phyloP scores from a whole-genome alignment of 2,329 filamentous ascomycete species.

The Lecanicillium sp. region DNA sequence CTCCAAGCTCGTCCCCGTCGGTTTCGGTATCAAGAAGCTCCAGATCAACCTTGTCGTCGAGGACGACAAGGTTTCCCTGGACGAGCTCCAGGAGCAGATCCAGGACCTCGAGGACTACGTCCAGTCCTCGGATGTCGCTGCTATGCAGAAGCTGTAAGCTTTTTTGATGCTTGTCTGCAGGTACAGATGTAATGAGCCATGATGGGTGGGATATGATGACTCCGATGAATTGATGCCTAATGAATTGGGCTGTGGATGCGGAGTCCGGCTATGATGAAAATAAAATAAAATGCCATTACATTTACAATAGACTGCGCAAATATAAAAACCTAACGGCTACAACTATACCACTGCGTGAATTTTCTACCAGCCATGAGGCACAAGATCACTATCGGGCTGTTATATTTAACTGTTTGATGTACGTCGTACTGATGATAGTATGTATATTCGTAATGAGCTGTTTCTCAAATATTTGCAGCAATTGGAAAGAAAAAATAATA shows the following conservation, averaged over 20 bases:
- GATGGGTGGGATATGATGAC: conserved; percentile 26
- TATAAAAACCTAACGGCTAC: conserved; percentile 5
- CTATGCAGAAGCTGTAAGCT: conserved; percentile 20
- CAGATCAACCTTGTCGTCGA: conserved; percentile 98
- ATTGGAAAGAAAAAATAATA: no score
- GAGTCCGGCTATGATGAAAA: conserved; percentile 14
- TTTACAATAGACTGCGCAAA: conserved; percentile 15
- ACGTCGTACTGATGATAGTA: no score
- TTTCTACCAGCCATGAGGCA: no score
- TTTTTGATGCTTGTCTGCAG: conserved; percentile 4
- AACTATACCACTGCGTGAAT: conserved; percentile 1
- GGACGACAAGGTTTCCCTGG: conserved; percentile 88
- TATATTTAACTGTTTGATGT: no score
- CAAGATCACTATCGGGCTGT: no score
- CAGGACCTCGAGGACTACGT: conserved; percentile 84
- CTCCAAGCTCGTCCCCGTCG: conserved; percentile 81
- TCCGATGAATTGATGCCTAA: conserved; percentile 17
- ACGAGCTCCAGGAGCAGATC: conserved; percentile 84
- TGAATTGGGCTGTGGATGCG: conserved; percentile 12
- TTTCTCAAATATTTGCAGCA: neutral
- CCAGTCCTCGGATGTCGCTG: conserved; percentile 45
- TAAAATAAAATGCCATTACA: conserved; percentile 13
- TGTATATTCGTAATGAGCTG: no score
- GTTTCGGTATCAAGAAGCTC: conserved; percentile 98
- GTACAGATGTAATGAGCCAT: conserved; percentile 27